A percentile compares a stretch with the other conserved stretches of the same genome.
Evolutionary conservation across 2,329 filamentous ascomycete species (phyloP).

Genomic region (Sordariomycetes sp.): DNA sequence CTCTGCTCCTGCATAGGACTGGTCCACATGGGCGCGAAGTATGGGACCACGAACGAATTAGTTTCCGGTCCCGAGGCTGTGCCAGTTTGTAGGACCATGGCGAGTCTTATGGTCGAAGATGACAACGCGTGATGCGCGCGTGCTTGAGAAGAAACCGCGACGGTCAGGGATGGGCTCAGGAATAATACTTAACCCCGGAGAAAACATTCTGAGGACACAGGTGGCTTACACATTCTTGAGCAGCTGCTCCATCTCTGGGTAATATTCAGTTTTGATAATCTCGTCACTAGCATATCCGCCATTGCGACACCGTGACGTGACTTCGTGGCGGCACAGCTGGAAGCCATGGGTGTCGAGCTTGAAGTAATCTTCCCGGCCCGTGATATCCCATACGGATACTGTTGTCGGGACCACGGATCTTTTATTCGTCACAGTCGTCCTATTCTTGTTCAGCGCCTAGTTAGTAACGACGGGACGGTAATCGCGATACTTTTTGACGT

Average conservation of each 20-base stretch:
- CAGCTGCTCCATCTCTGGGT: conserved; percentile 56
- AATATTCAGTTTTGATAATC: conserved; percentile 50
- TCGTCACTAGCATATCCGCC: conserved; percentile 35
- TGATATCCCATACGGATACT: conserved; percentile 18
- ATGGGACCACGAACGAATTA: conserved; percentile 34
- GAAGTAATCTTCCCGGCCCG: conserved; percentile 23
- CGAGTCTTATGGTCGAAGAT: conserved; percentile 67
- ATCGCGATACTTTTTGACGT: conserved; percentile 12
- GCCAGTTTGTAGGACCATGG: conserved; percentile 37
- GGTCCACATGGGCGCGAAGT: conserved; percentile 33
- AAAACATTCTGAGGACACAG: background rate
- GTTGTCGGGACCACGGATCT: background rate
- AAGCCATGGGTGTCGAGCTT: conserved; percentile 27
- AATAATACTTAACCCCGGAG: background rate
- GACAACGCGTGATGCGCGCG: conserved; percentile 44
- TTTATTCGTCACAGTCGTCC: conserved; percentile 2
- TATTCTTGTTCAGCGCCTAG: background rate
- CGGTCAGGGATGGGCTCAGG: background rate
- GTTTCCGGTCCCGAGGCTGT: conserved; percentile 51
- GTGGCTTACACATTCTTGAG: conserved; percentile 33
- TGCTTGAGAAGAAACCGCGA: conserved; percentile 21
- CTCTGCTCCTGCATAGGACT: conserved; percentile 26
- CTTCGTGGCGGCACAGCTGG: conserved; percentile 18
- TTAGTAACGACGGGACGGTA: background rate
- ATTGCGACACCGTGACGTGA: conserved; percentile 9